Conservation (phyloP, 345 rosid species). For the Nephelium lappaceum region DNA sequence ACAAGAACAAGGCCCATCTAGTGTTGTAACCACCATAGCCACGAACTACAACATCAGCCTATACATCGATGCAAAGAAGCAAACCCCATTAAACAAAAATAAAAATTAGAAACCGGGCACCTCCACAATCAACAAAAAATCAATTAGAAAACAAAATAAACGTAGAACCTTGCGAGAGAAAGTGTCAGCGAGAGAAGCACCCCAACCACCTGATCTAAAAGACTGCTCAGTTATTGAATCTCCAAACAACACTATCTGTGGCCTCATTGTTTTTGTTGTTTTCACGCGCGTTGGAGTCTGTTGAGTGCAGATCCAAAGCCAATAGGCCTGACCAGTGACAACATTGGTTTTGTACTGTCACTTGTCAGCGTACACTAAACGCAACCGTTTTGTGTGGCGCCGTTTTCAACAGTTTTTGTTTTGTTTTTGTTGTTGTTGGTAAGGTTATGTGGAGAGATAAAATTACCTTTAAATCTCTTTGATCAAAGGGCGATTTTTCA, state of each 20-base stretch:
- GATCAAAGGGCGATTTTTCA: too few relatives aligned
- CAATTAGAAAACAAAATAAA: not conserved
- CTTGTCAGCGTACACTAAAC: not conserved
- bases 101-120: not conserved
- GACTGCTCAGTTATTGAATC: constrained; percentile 89
- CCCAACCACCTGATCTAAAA: constrained; percentile 85
- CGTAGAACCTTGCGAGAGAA: constrained; percentile 74
- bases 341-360: too few relatives aligned
- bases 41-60: constrained; percentile 85
- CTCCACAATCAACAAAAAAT: not conserved
- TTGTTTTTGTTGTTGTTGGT: too few relatives aligned
- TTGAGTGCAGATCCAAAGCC: not conserved
- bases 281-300: not conserved
- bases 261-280: constrained; percentile 52
- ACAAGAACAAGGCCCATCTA: constrained; percentile 89
- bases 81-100: not conserved
- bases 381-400: not conserved
- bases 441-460: too few relatives aligned
- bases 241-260: constrained; percentile 79
- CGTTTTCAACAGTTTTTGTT: too few relatives aligned
- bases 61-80: not conserved
- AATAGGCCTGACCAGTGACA: too few relatives aligned
- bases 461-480: too few relatives aligned
- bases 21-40: constrained; percentile 96
- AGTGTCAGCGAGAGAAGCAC: constrained; percentile 73